Percentiles rank a stretch among this genome's conserved stretches.
Evolutionary conservation across 73 alveolate species (phyloP).

Genomic region (Paramecium pentaurelia): DNA sequence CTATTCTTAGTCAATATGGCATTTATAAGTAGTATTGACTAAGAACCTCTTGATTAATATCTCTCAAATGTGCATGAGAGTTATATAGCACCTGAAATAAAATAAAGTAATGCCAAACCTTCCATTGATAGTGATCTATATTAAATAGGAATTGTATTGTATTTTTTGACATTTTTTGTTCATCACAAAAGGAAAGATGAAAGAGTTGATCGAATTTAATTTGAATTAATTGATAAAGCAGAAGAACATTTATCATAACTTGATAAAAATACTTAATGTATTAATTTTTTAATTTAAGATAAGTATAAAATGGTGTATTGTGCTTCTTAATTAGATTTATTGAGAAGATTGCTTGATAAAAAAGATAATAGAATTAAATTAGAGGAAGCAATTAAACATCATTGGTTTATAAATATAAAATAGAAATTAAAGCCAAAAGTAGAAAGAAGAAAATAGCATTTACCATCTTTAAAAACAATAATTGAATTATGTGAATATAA

Average conservation of each 20-base stretch:
- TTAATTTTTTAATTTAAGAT: background rate
- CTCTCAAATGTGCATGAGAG: background rate
- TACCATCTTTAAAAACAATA: slow-evolving; percentile 18
- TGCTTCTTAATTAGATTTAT: background rate
- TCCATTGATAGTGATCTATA: slow-evolving; percentile 8
- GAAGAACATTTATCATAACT: background rate
- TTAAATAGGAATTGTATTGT: background rate
- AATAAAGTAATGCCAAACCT: background rate
- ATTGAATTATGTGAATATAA: slow-evolving; percentile 38
- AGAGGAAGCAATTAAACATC: slow-evolving; percentile 33
- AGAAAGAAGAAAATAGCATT: background rate
- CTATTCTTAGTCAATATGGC: background rate
- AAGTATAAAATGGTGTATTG: background rate
- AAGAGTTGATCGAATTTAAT: background rate
- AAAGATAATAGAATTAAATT: background rate
- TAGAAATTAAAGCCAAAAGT: background rate
- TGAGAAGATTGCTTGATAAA: background rate
- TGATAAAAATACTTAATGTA: background rate
- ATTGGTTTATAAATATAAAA: slow-evolving; percentile 30
- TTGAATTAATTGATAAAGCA: background rate
- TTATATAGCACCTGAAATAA: slow-evolving; percentile 15
- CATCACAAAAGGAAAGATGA: background rate
- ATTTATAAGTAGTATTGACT: background rate
- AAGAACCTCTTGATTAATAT: background rate
- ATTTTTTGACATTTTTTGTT: background rate